Evolutionary conservation across 2,329 filamentous ascomycete genomes (phyloP).

Genomic region (Ophiostoma novo-ulmi): DNA sequence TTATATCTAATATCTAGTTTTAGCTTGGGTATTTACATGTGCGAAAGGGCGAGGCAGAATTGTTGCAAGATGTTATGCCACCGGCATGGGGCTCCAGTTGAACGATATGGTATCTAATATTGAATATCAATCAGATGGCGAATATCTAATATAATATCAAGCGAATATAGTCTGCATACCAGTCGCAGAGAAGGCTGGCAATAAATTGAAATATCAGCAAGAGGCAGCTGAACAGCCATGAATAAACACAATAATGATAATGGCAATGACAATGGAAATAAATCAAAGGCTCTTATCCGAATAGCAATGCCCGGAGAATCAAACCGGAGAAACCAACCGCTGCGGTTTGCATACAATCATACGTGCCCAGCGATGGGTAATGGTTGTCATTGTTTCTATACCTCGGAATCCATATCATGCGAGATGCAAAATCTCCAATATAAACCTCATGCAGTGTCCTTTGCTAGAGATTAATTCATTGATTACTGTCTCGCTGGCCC

Average conservation of each 20-base stretch:
- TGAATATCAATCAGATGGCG: not conserved
- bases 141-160: not conserved
- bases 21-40: no score
- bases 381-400: not conserved
- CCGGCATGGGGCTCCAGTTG: not conserved
- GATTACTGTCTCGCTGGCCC: not conserved
- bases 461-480: not conserved
- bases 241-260: not conserved
- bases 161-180: not conserved
- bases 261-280: not conserved
- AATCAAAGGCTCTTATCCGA: no score
- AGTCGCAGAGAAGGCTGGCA: not conserved
- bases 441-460: not conserved
- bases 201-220: not conserved
- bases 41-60: not conserved
- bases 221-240: not conserved
- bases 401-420: not conserved
- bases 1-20: not conserved
- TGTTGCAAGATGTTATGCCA: not conserved
- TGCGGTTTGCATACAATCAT: not conserved
- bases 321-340: not conserved
- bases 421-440: not conserved
- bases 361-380: not conserved
- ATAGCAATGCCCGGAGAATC: not conserved
- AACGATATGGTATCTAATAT: not conserved